Base-by-base conservation (phyloP, 164 flowering plant genomes). In the Buxus sempervirens region DNA sequence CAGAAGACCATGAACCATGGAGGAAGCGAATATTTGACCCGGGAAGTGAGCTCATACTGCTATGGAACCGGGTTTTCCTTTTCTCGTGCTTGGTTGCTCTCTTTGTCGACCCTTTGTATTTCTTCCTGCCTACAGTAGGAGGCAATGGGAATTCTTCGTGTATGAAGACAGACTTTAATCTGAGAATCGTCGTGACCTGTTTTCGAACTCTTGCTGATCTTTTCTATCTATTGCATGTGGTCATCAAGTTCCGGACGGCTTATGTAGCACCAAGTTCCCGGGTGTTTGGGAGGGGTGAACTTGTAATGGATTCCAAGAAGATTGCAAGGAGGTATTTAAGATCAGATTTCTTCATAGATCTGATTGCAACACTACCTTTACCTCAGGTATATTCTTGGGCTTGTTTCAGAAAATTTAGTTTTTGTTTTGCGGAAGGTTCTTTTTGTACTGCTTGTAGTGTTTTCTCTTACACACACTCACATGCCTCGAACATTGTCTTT, bases 281-380 rank as follows among this genome's bases (percentile, higher is more conserved):
- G 51, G 88, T 90, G 2, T 87, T 88, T 82, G 98, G 98, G 9
- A 90, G 89, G 72, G 98, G 98, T 66, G 96, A 88, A 63, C 94
- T 92, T 74, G 96, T 92, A 7, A 86, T 81, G 88, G 91, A 92
- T 72, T 85, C 93, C 10, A 83, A 86, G 78, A 82, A 76, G 79
- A 90, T 92, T 64, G 90, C 93, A 0, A 27, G 62, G 71, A 84
- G 89, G 79, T 90, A 90, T 72, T 63, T 92, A 57, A 86, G 78
- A 75, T 81, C 91, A 20, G 90, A 89, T 69, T 92, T 92, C 80
- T 76, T 79, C 74, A 75, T 90, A 63, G 96, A 92, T 80, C 75
- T 92, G 41, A 67, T 81, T 58, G 96, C 96, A 9, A 75, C 91
- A 9, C 72, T 92, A 60, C 98, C 98, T 74, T 89, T 90, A 26